Evolutionary conservation across 1,284 basidiomycete species (phyloP).

Genomic region (Mycosarcoma mackinlayi): DNA sequence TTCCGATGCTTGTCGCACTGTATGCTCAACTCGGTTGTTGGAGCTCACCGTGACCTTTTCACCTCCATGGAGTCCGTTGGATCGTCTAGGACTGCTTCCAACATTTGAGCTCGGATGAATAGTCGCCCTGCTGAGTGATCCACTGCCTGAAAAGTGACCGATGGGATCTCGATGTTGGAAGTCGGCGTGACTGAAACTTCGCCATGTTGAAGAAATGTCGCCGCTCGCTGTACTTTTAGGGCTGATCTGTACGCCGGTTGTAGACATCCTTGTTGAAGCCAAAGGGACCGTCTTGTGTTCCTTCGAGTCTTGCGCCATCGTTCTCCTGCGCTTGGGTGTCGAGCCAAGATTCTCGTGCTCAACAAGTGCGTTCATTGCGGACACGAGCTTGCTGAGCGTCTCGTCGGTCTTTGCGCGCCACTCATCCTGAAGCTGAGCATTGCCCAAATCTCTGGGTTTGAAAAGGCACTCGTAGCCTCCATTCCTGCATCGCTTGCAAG

Average conservation of each 20-base stretch:
- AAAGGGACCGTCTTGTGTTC: neutral
- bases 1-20: neutral
- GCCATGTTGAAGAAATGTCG: too few species aligned
- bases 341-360: conserved; percentile 3
- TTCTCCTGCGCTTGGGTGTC: conserved; percentile 1
- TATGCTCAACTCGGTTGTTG: too few species aligned
- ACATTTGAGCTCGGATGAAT: too few species aligned
- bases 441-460: conserved; percentile 26
- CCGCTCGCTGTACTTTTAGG: neutral
- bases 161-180: too few species aligned
- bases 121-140: too few species aligned
- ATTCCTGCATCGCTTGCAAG: conserved; percentile 30
- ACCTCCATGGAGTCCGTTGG: too few species aligned
- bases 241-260: too few species aligned
- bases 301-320: neutral
- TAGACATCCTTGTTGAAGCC: too few species aligned
- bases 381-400: conserved; percentile 32
- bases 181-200: too few species aligned
- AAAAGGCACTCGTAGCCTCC: conserved; percentile 34
- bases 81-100: too few species aligned
- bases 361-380: conserved; percentile 22
- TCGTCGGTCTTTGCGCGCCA: conserved; percentile 37
- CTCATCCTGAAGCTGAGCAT: conserved; percentile 18
- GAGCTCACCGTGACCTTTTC: too few species aligned
- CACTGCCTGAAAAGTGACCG: too few species aligned